Evolutionary conservation across 1,284 basidiomycete species (phyloP), one percentile per base, ranked within the genome.

Genomic region (Hortiboletus rubellus): DNA sequence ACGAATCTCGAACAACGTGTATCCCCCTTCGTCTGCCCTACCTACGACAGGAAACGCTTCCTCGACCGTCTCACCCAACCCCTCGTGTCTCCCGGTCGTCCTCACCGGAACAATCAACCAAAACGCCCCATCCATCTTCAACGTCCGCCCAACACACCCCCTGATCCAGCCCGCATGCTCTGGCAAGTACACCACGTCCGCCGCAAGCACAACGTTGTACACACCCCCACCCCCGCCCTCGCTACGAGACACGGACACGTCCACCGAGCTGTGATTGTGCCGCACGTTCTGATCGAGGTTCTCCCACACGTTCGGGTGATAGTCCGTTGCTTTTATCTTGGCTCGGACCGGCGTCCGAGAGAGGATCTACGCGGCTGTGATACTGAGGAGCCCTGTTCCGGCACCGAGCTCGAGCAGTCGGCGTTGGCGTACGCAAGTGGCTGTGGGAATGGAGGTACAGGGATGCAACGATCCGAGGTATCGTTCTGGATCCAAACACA

Each of bases 341-440:
- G 66, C 60, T n/a, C 40, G 30, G 27, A 50, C 45, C 40, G 41
- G 30, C 52, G 41, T 18, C 50, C 50, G 38, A 64, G 71, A 52
- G 24, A 89, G 73, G 11, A 92, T 74, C 62, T 88, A 84, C 22
- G 85, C 83, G 6, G 81, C 78, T 24, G 83, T 82, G 59, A 94
- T 86, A 66, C 91, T 91, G 10, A 94, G 78, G 52, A 95, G 73
- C 2, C 93, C 93, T 0, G 94, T 96, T 0, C 94, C 94, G 0
- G 92, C 92, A 5, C 93, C 93, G 14, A 96, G 80, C 72, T 96
- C 93, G 38, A 96, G 79, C 2, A 94, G 73, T n/a, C 38, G 46
- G 11, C 89, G 78, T 15, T 78, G 3, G 69, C 11, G 30, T 5
- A 12, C n/a, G 4, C 12, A 18, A 31, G 31, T 15, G 46, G 24